Evolutionary conservation across 2,329 filamentous ascomycete genomes (phyloP).

Genomic region (Aspergillus tanneri): DNA sequence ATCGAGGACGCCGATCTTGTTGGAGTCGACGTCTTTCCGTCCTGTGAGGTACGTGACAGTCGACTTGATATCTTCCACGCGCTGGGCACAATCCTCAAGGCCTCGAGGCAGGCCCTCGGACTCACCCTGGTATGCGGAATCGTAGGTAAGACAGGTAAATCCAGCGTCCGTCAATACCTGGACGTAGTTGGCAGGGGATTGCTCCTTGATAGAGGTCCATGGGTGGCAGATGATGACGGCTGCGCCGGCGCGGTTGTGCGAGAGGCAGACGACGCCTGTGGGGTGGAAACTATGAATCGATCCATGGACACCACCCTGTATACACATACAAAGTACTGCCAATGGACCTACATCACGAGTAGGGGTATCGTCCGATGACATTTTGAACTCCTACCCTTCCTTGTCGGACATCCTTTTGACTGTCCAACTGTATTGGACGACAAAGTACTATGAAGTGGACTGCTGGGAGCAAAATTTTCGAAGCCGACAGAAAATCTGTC

Average conservation of each 20-base stretch:
- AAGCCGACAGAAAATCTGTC: too few relatives aligned
- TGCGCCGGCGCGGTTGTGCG: conserved; percentile 10
- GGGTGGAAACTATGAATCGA: too few relatives aligned
- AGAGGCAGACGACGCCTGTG: too few relatives aligned
- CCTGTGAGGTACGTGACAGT: conserved; percentile 36
- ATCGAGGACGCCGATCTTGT: conserved; percentile 40
- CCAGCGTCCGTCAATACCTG: conserved; percentile 29
- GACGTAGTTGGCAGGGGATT: conserved; percentile 38
- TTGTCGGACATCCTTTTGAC: too few relatives aligned
- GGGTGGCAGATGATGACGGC: conserved; percentile 21
- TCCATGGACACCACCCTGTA: too few relatives aligned
- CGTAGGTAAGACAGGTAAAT: conserved; percentile 38
- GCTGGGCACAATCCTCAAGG: conserved; percentile 41
- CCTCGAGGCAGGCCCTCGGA: conserved; percentile 35
- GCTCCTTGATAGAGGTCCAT: conserved; percentile 38
- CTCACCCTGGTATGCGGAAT: conserved; percentile 43
- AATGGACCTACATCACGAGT: too few relatives aligned
- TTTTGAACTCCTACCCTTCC: too few relatives aligned
- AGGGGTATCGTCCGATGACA: too few relatives aligned
- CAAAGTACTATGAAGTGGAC: too few relatives aligned
- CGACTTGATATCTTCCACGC: conserved; percentile 38
- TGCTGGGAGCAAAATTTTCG: too few relatives aligned
- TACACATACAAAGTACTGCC: too few relatives aligned
- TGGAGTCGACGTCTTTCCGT: conserved; percentile 26
- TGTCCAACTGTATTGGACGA: too few relatives aligned